phyloP scores from a whole-genome alignment of 305 asterid species.

The Fraxinus dipetala region DNA sequence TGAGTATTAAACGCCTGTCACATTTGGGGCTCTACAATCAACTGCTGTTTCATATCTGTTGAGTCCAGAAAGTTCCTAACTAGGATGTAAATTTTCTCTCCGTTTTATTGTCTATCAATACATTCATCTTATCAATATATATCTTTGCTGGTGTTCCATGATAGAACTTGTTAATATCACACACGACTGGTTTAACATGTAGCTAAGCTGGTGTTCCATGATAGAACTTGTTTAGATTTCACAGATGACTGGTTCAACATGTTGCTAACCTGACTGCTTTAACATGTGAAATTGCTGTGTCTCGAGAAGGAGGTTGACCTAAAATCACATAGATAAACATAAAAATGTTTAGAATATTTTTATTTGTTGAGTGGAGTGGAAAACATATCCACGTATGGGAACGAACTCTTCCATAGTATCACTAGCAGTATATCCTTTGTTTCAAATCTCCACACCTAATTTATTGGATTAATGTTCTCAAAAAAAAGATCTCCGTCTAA shows the following conservation, averaged over 20 bases:
- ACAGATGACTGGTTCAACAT: not conserved
- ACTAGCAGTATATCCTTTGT: not conserved
- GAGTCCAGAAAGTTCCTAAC: not conserved
- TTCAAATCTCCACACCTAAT: not conserved
- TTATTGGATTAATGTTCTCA: not conserved
- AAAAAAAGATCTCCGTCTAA: not conserved
- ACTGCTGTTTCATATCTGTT: constrained; percentile 4
- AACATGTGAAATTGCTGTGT: not conserved
- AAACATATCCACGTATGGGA: not conserved
- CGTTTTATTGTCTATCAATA: not conserved
- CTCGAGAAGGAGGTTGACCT: too few relatives aligned
- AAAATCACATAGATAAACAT: too few relatives aligned
- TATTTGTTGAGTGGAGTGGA: not conserved
- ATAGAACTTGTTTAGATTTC: not conserved
- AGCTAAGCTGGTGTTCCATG: not conserved
- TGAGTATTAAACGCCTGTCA: not conserved
- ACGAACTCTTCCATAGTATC: not conserved
- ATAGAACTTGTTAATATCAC: not conserved
- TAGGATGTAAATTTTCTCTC: not conserved
- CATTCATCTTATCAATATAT: not conserved
- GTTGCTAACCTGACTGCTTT: not conserved
- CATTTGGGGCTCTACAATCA: constrained; percentile 11
- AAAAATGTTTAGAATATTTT: too few relatives aligned
- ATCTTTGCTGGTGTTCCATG: not conserved
- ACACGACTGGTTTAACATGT: not conserved